These are phyloP conservation scores for Sugiyamaella valdiviana DNA, from an alignment of 805 yeast species.

Conservation along the genomic window DNA sequence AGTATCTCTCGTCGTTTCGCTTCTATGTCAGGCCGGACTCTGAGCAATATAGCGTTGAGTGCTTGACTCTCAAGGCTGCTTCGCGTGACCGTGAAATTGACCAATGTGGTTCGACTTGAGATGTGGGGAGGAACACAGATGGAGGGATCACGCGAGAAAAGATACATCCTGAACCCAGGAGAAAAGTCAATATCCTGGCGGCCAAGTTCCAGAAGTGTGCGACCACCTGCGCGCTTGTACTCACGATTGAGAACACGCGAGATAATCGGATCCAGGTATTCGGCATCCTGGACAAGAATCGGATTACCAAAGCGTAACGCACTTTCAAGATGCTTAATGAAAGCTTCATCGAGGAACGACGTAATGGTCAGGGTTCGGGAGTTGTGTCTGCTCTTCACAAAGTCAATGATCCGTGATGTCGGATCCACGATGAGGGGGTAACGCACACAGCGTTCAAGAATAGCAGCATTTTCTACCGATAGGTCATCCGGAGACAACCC, in stretches of 20 bases:
- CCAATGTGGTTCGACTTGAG: slow-evolving; percentile 52
- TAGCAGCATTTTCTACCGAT: slow-evolving; percentile 55
- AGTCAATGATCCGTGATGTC: slow-evolving; percentile 39
- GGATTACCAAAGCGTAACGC: slow-evolving; percentile 78
- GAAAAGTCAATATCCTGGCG: slow-evolving; percentile 61
- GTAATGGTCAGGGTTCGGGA: slow-evolving; percentile 43
- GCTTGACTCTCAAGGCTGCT: slow-evolving; percentile 60
- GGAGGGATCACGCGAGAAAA: slow-evolving; percentile 56
- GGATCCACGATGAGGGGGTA: slow-evolving; percentile 74
- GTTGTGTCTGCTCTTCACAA: slow-evolving; percentile 31
- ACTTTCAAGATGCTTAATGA: slow-evolving; percentile 64
- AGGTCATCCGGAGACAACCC: slow-evolving; percentile 57
- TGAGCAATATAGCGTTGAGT: slow-evolving; percentile 48
- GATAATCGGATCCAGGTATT: slow-evolving; percentile 68
- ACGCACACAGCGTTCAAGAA: slow-evolving; percentile 38
- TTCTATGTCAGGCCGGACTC: slow-evolving; percentile 63
- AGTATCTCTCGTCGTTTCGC: slow-evolving; percentile 47
- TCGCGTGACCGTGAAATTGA: slow-evolving; percentile 70
- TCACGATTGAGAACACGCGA: slow-evolving; percentile 58
- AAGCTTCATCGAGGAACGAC: slow-evolving; percentile 66
- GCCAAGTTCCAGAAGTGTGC: slow-evolving; percentile 56
- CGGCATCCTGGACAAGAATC: slow-evolving; percentile 72
- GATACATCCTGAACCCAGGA: slow-evolving; percentile 50
- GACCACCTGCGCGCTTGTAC: slow-evolving; percentile 59
- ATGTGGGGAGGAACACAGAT: slow-evolving; percentile 47